Evolutionary conservation across 345 rosid genomes (phyloP), one percentile per base, ranked within the genome.

Genomic region (Zanthoxylum bungeanum): DNA sequence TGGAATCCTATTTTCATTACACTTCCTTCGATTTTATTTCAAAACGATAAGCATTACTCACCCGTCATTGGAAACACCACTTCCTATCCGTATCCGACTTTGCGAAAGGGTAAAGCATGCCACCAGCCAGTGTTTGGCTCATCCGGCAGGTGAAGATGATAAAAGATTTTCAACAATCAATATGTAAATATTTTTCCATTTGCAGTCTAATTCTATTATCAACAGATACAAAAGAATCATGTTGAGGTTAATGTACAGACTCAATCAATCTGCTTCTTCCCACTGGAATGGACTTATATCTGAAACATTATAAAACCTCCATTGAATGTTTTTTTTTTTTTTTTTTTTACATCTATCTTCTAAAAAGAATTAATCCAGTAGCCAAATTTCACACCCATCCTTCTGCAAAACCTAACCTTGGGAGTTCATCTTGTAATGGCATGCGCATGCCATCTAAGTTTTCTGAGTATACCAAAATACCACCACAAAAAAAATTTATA

Each of bases 151-250:
- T n/a, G n/a, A n/a, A n/a, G n/a, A n/a, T n/a, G n/a, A n/a, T n/a
- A n/a, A n/a, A n/a, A n/a, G n/a, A n/a, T n/a, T n/a, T n/a, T n/a
- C n/a, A n/a, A n/a, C n/a, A n/a, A n/a, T n/a, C n/a, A n/a, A n/a
- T n/a, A n/a, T n/a, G n/a, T n/a, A n/a, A n/a, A n/a, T n/a, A n/a
- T n/a, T n/a, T n/a, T n/a, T n/a, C n/a, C n/a, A n/a, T n/a, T n/a
- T n/a, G n/a, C n/a, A n/a, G n/a, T n/a, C n/a, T n/a, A n/a, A 16
- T 82, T 73, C 76, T 77, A 71, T 72, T 71, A 76, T 79, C 76
- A 67, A 75, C 76, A 85, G 34, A 76, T 76, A 68, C 85, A 85
- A 83, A 76, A 74, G 83, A 80, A 85, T 67, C 72, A 30, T 70
- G 73, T 66, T 19, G 75, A 62, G 66, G 74, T 59, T 72, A 79